Conservation (phyloP, 208 protist species). For the Trypanosoma congolense region DNA sequence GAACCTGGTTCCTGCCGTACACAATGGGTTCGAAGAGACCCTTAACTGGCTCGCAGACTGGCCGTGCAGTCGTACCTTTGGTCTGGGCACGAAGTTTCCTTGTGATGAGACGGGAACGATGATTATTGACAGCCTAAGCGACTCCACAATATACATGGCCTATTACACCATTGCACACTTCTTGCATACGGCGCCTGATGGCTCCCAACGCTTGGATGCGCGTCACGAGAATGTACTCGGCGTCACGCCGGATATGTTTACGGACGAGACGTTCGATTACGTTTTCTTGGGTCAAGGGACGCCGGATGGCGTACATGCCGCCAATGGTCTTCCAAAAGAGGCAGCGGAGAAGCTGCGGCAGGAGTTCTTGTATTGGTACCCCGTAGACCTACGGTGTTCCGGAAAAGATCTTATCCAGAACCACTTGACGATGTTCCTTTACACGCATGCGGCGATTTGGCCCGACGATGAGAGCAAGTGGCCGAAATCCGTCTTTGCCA, state of each 20-base stretch:
- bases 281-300: constrained; percentile 85
- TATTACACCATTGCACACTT: constrained; percentile 99
- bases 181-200: constrained; percentile 87
- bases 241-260: constrained; percentile 93
- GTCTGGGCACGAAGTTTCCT: constrained; percentile 98
- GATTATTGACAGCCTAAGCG: constrained; percentile 99
- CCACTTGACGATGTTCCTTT: constrained; percentile 99
- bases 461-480: constrained; percentile 53
- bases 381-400: constrained; percentile 97
- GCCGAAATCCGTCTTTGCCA: constrained; percentile 95
- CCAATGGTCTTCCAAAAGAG: constrained; percentile 49
- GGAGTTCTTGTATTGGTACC: constrained; percentile 99
- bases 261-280: constrained; percentile 92
- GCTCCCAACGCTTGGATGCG: constrained; percentile 40
- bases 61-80: constrained; percentile 99
- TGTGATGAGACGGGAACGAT: constrained; percentile 90
- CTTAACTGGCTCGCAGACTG: constrained; percentile 98
- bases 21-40: constrained; percentile 90
- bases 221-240: constrained; percentile 60
- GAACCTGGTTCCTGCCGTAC: constrained; percentile 92
- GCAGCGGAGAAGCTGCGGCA: constrained; percentile 86
- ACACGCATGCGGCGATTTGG: constrained; percentile 99
- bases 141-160: constrained; percentile 99
- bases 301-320: constrained; percentile 41
- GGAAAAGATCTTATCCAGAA: constrained; percentile 99